Base-by-base conservation (phyloP, 208 protist genomes). In the Hexamita inflata region DNA sequence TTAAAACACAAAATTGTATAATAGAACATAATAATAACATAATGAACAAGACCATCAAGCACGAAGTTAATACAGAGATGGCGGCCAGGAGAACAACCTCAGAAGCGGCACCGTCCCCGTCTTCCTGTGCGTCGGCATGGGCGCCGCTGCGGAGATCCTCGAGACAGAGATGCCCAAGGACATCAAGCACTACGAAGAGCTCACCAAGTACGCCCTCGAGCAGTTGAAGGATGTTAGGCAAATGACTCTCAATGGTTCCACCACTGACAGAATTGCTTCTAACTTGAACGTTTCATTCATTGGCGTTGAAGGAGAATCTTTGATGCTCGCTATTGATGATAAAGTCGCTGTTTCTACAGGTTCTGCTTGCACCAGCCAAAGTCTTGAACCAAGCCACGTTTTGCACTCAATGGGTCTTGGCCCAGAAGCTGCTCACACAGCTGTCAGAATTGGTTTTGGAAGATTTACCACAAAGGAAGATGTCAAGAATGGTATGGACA, bases 211-310 rank as follows among this genome's bases (percentile, higher is more conserved):
- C 0, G 83, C 98, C 0, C 82, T 86, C 13, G 70, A 89, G 1
- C 89, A 90, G 28, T 85, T 98, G 64, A 64, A 65, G 2, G 7
- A 28, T 13, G 40, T 58, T 26, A 67, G 86, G 2, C 82, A 95
- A 75, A 84, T 96, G 57, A 81, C 86, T 39, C 75, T 95, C 59
- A 97, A 97, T 81, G 68, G 68, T n/a, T 41, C 64, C 2, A 38
- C 34, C 19, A 15, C 60, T 38, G 60, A 66, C 24, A 87, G 92
- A 32, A 94, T 94, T 75, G 85, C 84, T 34, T 94, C 94, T 59
- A 97, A 93, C 82, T 78, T 98, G 24, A 98, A 99, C 88, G 83
- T 98, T 59, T 95, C 90, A 41, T 98, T 99, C 81, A 88, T 90
- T 0, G 97, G 92, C 77, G 94, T 99, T 9, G 96, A 99, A 85